Percentiles rank a stretch among this genome's conserved stretches.
These are phyloP conservation scores for Pseudoperonospora humuli DNA, from an alignment of 352 stramenopile genomes.

Conservation along the genomic window DNA sequence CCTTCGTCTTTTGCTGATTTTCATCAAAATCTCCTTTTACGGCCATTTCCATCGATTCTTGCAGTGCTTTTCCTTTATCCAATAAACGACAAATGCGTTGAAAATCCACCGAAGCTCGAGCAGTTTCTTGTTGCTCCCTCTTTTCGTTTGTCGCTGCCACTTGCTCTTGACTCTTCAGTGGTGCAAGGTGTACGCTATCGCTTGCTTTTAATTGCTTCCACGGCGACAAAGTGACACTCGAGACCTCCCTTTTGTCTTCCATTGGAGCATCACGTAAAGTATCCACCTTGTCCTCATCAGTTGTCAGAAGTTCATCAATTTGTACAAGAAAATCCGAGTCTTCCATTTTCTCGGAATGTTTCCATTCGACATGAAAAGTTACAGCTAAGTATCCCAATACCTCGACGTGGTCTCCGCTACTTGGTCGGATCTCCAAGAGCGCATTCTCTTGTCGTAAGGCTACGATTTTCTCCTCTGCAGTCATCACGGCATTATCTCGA, in stretches of 20 bases:
- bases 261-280: no score
- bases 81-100: slow-evolving; percentile 26
- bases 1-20: not conserved
- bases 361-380: slow-evolving; percentile 22
- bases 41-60: slow-evolving; percentile 40
- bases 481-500: slow-evolving; percentile 1
- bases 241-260: no score
- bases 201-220: no score
- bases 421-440: slow-evolving; percentile 34
- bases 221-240: no score
- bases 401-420: slow-evolving; percentile 2
- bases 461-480: slow-evolving; percentile 21
- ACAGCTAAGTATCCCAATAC: slow-evolving; percentile 28
- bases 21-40: not conserved
- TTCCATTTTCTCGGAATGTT: slow-evolving; percentile 1
- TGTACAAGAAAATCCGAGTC: no score
- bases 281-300: no score
- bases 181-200: no score
- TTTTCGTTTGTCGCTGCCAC: not conserved
- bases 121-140: not conserved
- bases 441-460: slow-evolving; percentile 20
- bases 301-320: no score
- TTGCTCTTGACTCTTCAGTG: no score
- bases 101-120: not conserved
- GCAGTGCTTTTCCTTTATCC: slow-evolving; percentile 36